Percentiles rank a stretch among this genome's conserved stretches.
phyloP scores from a whole-genome alignment of 352 stramenopile genomes.

The Halophytophthora polymorphica region DNA sequence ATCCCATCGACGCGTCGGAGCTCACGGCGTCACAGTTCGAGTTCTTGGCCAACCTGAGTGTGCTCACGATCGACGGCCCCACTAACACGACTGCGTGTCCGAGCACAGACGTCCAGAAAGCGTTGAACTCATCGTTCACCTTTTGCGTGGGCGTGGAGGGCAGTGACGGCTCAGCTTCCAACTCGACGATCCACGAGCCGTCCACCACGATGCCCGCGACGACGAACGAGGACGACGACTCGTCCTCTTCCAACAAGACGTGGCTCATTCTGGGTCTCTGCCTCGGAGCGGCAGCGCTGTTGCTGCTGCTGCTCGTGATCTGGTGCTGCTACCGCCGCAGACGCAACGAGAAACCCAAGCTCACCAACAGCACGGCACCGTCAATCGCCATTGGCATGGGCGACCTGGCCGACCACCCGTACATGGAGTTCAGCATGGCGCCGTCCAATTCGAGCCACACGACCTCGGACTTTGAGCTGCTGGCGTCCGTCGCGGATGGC shows the following conservation, averaged over 20 bases:
- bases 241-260: constrained; percentile 34
- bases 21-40: constrained; percentile 46
- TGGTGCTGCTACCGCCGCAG: constrained; percentile 37
- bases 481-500: constrained; percentile 59
- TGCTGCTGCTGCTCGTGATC: constrained; percentile 30
- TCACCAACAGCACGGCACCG: constrained; percentile 43
- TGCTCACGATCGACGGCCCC: constrained; percentile 49
- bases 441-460: constrained; percentile 59
- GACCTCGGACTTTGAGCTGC: constrained; percentile 70
- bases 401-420: constrained; percentile 52
- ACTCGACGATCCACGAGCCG: constrained; percentile 17
- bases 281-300: constrained; percentile 29
- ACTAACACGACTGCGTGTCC: constrained; percentile 56
- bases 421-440: constrained; percentile 46
- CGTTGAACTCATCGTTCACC: constrained; percentile 52
- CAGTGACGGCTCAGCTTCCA: constrained; percentile 9
- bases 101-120: constrained; percentile 30
- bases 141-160: constrained; percentile 41
- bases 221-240: constrained; percentile 12
- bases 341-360: constrained; percentile 44
- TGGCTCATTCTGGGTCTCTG: constrained; percentile 47
- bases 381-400: constrained; percentile 58
- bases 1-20: constrained; percentile 52
- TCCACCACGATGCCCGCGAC: constrained; percentile 11
- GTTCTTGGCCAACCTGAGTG: constrained; percentile 47